phyloP scores from a whole-genome alignment of 2,329 filamentous ascomycete genomes.

The Aspergillus costaricaensis region DNA sequence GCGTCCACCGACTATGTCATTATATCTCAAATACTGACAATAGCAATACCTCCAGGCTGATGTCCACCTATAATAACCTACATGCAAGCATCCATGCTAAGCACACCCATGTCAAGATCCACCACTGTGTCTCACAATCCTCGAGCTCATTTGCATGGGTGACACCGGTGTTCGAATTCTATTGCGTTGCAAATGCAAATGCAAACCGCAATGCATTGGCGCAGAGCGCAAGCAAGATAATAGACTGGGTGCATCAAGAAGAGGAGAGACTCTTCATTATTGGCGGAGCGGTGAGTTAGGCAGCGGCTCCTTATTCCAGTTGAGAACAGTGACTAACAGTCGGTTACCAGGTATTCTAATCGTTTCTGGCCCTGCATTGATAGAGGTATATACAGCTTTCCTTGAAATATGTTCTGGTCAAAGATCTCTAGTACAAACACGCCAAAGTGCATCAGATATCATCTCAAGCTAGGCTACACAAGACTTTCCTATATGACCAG shows the following conservation, averaged over 20 bases:
- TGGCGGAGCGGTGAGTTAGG: constrained; percentile 74
- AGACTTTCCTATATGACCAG: neutral
- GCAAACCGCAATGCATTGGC: constrained; percentile 67
- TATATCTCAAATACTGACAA: neutral
- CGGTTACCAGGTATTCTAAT: constrained; percentile 13
- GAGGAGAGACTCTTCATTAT: constrained; percentile 96
- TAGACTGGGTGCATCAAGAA: constrained; percentile 88
- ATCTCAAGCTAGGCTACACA: too few relatives aligned
- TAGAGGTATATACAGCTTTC: neutral
- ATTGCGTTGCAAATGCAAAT: constrained; percentile 83
- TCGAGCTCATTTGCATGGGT: constrained; percentile 84
- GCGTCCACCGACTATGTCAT: neutral
- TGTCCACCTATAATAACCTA: constrained; percentile 81
- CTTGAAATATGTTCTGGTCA: neutral
- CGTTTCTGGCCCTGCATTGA: neutral
- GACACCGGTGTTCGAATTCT: constrained; percentile 89
- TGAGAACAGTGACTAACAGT: neutral
- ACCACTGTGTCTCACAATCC: constrained; percentile 75
- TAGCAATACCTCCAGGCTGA: constrained; percentile 53
- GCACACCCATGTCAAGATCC: constrained; percentile 80
- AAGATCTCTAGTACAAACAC: neutral
- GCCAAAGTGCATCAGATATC: too few relatives aligned
- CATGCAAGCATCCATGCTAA: constrained; percentile 84
- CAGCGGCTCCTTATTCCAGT: too few relatives aligned
- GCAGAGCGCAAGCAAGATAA: constrained; percentile 82